These are phyloP conservation scores for Apiospora kogelbergensis DNA, from an alignment of 2,329 filamentous ascomycete species.

Conservation along the genomic window DNA sequence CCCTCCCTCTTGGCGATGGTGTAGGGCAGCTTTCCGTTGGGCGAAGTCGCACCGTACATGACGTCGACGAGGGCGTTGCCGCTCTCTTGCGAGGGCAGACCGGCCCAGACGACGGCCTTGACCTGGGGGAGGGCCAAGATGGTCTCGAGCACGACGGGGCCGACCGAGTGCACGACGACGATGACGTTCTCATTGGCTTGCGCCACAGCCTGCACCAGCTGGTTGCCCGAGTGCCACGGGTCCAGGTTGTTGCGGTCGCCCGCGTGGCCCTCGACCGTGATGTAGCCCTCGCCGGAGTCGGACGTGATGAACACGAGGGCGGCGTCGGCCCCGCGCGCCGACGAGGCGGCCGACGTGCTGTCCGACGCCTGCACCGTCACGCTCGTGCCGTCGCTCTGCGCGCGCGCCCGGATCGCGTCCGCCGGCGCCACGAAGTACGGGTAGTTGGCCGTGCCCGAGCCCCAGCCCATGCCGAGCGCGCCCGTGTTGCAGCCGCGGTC, in stretches of 20 bases:
- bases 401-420: conserved; percentile 47
- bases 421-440: conserved; percentile 55
- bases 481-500: conserved; percentile 63
- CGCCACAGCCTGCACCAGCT: conserved; percentile 58
- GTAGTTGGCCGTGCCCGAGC: conserved; percentile 49
- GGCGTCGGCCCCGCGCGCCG: conserved; percentile 12
- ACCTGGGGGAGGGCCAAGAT: conserved; percentile 58
- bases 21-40: conserved; percentile 57
- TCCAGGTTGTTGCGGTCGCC: conserved; percentile 63
- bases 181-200: conserved; percentile 66
- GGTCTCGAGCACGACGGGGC: conserved; percentile 57
- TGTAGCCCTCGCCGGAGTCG: conserved; percentile 57
- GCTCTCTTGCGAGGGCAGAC: conserved; percentile 60
- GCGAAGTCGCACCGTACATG: conserved; percentile 60
- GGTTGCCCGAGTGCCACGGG: conserved; percentile 19
- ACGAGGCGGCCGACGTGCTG: conserved; percentile 18
- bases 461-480: conserved; percentile 68
- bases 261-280: conserved; percentile 57
- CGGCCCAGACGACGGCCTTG: conserved; percentile 61
- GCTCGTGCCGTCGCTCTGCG: conserved; percentile 36
- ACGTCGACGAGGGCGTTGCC: conserved; percentile 61
- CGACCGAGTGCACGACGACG: conserved; percentile 65
- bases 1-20: conserved; percentile 51
- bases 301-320: conserved; percentile 55
- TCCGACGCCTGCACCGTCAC: conserved; percentile 54